Evolutionary conservation across 805 yeast species (phyloP).

Genomic region (Zygoascus ofunaensis): DNA sequence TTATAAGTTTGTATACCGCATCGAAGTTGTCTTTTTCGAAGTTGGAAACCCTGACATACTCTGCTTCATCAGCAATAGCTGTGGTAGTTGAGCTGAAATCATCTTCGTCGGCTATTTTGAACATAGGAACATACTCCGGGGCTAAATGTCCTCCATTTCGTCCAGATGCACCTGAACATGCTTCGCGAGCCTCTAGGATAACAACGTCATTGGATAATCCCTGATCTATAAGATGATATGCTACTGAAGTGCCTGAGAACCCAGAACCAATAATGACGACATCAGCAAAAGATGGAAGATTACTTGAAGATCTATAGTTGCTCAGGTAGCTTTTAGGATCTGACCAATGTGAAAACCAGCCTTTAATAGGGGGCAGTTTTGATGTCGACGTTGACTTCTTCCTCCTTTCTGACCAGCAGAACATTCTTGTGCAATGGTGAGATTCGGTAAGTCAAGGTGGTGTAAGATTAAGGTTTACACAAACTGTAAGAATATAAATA

Average conservation of each 20-base stretch:
- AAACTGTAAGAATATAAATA: too few relatives aligned
- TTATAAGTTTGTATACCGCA: constrained; percentile 22
- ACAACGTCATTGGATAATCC: constrained; percentile 14
- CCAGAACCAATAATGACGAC: constrained; percentile 39
- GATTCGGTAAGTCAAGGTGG: too few relatives aligned
- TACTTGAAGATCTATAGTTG: constrained; percentile 10
- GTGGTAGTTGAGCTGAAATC: background rate
- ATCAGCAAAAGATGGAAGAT: constrained; percentile 32
- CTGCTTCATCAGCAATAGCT: background rate
- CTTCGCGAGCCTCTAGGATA: constrained; percentile 36
- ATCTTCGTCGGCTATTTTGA: background rate
- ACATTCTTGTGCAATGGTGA: background rate
- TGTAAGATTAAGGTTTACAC: too few relatives aligned
- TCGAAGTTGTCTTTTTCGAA: constrained; percentile 11
- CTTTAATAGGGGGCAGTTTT: constrained; percentile 6
- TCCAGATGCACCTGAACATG: constrained; percentile 39
- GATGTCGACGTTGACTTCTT: background rate
- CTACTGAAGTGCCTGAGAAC: constrained; percentile 37
- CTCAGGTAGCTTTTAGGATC: constrained; percentile 4
- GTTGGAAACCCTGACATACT: background rate
- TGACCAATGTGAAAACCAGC: constrained; percentile 11
- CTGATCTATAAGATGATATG: constrained; percentile 26
- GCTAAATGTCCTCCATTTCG: constrained; percentile 44
- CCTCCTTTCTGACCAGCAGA: background rate
- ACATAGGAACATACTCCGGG: constrained; percentile 20